These are phyloP conservation scores for Copromyces sp. DNA, from an alignment of 495 filamentous ascomycete genomes.

Conservation along the genomic window DNA sequence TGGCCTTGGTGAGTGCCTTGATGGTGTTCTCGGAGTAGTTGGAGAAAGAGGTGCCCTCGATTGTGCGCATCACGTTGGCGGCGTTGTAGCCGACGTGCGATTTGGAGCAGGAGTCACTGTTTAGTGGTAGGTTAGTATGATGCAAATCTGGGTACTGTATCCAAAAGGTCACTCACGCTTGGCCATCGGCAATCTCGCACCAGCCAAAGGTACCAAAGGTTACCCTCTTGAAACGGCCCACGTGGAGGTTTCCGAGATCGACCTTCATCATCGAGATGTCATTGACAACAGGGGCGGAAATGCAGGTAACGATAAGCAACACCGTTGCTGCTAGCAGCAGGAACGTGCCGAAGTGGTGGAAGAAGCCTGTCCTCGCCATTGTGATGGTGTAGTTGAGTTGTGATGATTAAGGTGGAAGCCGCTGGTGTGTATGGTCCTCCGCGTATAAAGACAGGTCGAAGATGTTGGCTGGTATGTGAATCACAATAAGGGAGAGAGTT, in stretches of 20 bases:
- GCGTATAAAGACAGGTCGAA: not conserved
- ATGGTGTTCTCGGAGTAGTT: slow-evolving; percentile 30
- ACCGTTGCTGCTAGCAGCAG: slow-evolving; percentile 44
- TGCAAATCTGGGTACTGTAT: no score
- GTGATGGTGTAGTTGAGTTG: slow-evolving; percentile 2
- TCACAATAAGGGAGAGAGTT: not conserved
- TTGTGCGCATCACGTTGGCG: slow-evolving; percentile 26
- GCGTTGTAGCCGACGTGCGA: slow-evolving; percentile 45
- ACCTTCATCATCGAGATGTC: slow-evolving; percentile 42
- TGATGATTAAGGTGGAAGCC: not conserved
- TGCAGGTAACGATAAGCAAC: slow-evolving; percentile 47
- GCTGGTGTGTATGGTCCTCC: not conserved
- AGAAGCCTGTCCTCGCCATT: slow-evolving; percentile 39
- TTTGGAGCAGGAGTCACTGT: slow-evolving; percentile 34
- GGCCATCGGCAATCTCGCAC: slow-evolving; percentile 27
- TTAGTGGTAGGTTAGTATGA: slow-evolving; percentile 9
- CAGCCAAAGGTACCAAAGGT: slow-evolving; percentile 51
- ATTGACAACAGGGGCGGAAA: slow-evolving; percentile 46
- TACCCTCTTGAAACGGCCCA: slow-evolving; percentile 19
- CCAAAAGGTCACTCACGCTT: slow-evolving; percentile 10
- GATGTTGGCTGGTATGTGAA: not conserved
- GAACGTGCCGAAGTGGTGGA: slow-evolving; percentile 50
- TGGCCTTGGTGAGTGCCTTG: slow-evolving; percentile 41
- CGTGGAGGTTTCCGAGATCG: slow-evolving; percentile 24
- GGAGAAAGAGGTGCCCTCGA: slow-evolving; percentile 29